These are phyloP conservation scores for Hawksworthiomyces lignivorus DNA, from an alignment of 2,329 filamentous ascomycete species.

Conservation along the genomic window DNA sequence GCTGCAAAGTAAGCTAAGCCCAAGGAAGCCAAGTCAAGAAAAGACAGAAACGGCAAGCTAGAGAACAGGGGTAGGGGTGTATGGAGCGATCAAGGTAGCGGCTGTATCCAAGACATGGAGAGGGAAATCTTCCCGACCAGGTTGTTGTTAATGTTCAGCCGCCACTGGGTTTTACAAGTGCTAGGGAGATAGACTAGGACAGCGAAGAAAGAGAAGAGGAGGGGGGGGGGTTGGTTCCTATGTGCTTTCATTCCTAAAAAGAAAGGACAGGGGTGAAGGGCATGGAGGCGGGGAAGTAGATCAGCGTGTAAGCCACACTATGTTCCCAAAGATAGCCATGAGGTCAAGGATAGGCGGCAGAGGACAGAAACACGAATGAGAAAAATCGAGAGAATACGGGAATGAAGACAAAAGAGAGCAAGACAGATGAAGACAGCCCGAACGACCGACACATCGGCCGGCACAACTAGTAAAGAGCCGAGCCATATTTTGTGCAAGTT, in stretches of 20 bases:
- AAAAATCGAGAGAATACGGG: neutral
- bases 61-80: neutral
- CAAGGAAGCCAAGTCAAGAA: constrained; percentile 5
- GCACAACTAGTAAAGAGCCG: no score
- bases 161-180: constrained; percentile 15
- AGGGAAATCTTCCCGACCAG: constrained; percentile 17
- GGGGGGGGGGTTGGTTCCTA: no score
- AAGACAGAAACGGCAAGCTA: no score
- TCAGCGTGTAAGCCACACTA: constrained; percentile 1
- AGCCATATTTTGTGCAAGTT: no score
- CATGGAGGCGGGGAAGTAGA: neutral
- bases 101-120: constrained; percentile 19
- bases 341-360: neutral
- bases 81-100: constrained; percentile 11
- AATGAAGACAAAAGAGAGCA: neutral
- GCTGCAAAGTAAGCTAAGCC: constrained; percentile 8
- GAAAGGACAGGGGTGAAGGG: no score
- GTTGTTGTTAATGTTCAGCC: constrained; percentile 20
- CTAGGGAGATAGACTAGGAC: no score
- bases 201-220: no score
- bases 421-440: no score
- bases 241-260: neutral
- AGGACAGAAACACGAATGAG: neutral
- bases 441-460: no score
- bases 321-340: constrained; percentile 6